Base-by-base conservation (phyloP, 805 yeast species). In the Metschnikowia dekortorum region DNA sequence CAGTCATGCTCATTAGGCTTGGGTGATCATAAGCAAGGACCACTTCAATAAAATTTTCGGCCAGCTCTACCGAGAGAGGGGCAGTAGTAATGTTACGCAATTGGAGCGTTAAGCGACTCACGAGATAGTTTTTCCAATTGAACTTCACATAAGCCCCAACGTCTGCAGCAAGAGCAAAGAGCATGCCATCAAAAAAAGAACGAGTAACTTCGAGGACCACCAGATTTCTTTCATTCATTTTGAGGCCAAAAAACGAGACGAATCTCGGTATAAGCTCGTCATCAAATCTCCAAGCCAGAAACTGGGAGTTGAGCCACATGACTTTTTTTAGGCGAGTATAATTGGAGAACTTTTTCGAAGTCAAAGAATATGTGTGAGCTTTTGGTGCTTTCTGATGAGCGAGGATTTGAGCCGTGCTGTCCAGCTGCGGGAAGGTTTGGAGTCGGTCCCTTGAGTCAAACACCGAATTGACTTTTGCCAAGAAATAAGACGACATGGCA, bases 91-190 rank as follows among this genome's bases (percentile, higher is more conserved):
- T 57, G 10, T 49, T 47, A 14, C 59, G 52, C 8, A 71, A 48
- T 9, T 67, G 53, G 7, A 50, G 50, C 1, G 73, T 69, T 8
- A 71, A 39, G 36, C 65, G 53, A 13, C 71, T 60, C 3, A 65
- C 55, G 5, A 73, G 58, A 50, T 65, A 73, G 48, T 64, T 71
- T 40, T 61, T 59, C 71, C 73, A 71, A 53, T 69, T 70, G 55
- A 63, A 65, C 6, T 59, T 45, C 13, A 69, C 58, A 47, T 61
- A 67, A 3, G 58, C 51, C 6, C 59, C 52, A 14, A 61, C 66
- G n/a, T 58, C 54, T 41, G 61, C 58, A 28, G 32, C 29, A 4
- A 61, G 43, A 0, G 65, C 61, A 13, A 51, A 47, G 4, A 56
- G 51, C 14, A 58, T 46, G 1, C 68, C 68, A 13, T 45, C 55